Base-by-base conservation (phyloP, 1,139 yeast genomes). In the Arxiozyma slooffiae region DNA sequence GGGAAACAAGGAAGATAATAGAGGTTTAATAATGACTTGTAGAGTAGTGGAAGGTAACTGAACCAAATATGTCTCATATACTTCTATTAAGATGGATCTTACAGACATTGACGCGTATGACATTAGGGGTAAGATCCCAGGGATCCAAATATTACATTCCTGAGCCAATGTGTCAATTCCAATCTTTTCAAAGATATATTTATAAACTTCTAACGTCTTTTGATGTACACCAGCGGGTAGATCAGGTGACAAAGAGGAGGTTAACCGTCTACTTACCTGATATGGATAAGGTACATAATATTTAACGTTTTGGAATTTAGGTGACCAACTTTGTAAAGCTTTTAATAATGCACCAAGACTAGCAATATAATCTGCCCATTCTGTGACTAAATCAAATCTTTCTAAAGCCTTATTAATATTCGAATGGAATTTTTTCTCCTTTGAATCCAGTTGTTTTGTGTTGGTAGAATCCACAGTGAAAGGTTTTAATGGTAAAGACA, bases 361-460 rank as follows among this genome's bases (percentile, higher is more conserved):
- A 21, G 97, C 84, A 52, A 92, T 92, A 67, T 90, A 89, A 64
- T 92, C 98, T 17, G 98, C 97, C 99, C 99, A 92, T 71, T 90
- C 97, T 42, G 82, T 85, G 1, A 89, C 82, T n/a, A 81, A 68
- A 51, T 87, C 96, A 70, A 92, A 92, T n/a, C 81, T 73, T 7
- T 78, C 73, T 26, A 92, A 71, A 0, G 94, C 89, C 56, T 83
- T 80, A 53, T 86, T 95, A 7, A 89, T 78, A 55, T 74, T 79
- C 34, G 80, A 75, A 24, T 74, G 70, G 62, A 82, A 85, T 55
- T 85, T 80, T 67, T 80, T 84, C 63, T 85, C 89, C 60, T 80
- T 83, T 2, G 88, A 66, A 39, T 71, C 73, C 41, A 64, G 50
- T 43, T 64, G 66, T 48, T 62, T 63, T 17, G 41, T 23, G 44